Evolutionary conservation across 2,329 filamentous ascomycete genomes (phyloP).

Genomic region (Ophiostoma pallidulum): DNA sequence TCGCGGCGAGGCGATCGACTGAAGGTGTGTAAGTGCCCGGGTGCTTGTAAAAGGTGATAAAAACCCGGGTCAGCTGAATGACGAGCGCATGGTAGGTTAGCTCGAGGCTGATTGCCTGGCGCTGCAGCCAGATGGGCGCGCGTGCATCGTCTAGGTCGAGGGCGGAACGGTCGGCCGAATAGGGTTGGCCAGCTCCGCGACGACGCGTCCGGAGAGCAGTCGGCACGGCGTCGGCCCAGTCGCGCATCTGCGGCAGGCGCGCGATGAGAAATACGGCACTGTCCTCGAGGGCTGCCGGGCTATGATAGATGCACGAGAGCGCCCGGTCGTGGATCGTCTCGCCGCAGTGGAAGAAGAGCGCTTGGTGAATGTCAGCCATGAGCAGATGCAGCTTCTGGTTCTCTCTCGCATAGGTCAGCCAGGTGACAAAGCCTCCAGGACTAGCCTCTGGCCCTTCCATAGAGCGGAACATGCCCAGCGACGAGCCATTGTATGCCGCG

Average conservation of each 20-base stretch:
- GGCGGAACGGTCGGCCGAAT: constrained; percentile 22
- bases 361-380: constrained; percentile 24
- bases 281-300: constrained; percentile 19
- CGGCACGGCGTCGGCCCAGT: no score
- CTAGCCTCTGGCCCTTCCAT: no score
- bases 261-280: constrained; percentile 5
- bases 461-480: no score
- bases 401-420: constrained; percentile 29
- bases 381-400: constrained; percentile 27
- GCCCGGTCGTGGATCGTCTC: constrained; percentile 17
- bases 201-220: no score
- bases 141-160: constrained; percentile 23
- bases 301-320: constrained; percentile 21
- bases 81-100: constrained; percentile 23
- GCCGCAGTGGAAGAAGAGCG: constrained; percentile 23
- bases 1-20: constrained; percentile 7
- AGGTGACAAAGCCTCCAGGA: constrained; percentile 24
- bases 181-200: constrained; percentile 7
- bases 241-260: no score
- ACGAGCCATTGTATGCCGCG: constrained; percentile 12
- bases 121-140: constrained; percentile 17
- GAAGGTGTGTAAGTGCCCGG: constrained; percentile 11
- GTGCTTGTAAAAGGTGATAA: constrained; percentile 22
- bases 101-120: constrained; percentile 26
- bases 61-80: constrained; percentile 24